These are phyloP conservation scores for Rhinocladiella mackenziei DNA, from an alignment of 2,329 filamentous ascomycete species.

Conservation along the genomic window DNA sequence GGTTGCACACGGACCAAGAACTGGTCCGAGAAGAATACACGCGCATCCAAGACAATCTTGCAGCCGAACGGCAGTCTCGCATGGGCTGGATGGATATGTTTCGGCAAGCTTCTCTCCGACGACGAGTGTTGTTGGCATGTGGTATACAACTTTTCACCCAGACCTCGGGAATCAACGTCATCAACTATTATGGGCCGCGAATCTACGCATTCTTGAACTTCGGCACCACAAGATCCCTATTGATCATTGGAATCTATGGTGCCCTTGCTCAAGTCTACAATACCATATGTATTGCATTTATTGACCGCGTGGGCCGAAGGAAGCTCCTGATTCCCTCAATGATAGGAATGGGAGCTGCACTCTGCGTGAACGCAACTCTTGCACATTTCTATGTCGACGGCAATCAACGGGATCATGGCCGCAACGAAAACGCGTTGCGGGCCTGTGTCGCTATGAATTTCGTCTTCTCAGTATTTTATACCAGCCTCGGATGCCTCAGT, in stretches of 20 bases:
- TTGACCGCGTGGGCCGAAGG: constrained; percentile 48
- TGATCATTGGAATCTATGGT: constrained; percentile 51
- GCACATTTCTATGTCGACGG: constrained; percentile 36
- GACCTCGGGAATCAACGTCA: constrained; percentile 47
- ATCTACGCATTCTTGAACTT: constrained; percentile 47
- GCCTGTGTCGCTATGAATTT: constrained; percentile 49
- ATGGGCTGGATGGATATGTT: constrained; percentile 38
- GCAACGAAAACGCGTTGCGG: constrained; percentile 37
- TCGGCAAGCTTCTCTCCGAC: constrained; percentile 44
- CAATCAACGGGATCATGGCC: constrained; percentile 23
- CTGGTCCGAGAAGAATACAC: constrained; percentile 41
- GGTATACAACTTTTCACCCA: constrained; percentile 50
- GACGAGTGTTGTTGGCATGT: constrained; percentile 46
- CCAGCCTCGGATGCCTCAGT: constrained; percentile 43
- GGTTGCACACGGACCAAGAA: constrained; percentile 34
- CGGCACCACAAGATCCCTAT: constrained; percentile 43
- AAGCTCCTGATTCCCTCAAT: constrained; percentile 47
- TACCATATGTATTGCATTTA: constrained; percentile 43
- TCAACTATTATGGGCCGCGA: constrained; percentile 43
- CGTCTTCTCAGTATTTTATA: constrained; percentile 46
- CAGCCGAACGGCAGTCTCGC: constrained; percentile 39
- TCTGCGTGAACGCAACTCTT: constrained; percentile 42
- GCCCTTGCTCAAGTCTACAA: constrained; percentile 49
- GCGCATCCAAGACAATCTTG: constrained; percentile 41
- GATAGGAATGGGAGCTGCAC: constrained; percentile 41